Conservation (phyloP, 345 rosid genomes). For the Iberis pinnata region DNA sequence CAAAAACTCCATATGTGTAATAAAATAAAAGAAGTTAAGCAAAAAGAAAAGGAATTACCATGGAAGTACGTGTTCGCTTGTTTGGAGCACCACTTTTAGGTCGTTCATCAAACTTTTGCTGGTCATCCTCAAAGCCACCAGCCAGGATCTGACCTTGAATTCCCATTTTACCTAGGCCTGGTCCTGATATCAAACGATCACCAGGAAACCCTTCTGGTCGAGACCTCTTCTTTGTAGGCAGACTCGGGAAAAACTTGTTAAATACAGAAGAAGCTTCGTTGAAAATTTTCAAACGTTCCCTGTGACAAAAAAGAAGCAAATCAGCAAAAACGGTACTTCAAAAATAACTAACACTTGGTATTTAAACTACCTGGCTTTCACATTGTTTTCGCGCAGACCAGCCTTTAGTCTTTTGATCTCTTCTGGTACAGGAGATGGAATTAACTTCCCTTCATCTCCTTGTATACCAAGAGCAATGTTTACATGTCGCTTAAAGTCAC, state of each 20-base stretch:
- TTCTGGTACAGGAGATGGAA: constrained; percentile 47
- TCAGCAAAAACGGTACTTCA: constrained; percentile 23
- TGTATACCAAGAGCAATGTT: constrained; percentile 65
- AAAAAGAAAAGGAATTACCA: constrained; percentile 39
- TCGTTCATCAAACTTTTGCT: constrained; percentile 66
- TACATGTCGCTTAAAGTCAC: constrained; percentile 57
- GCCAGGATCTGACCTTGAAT: constrained; percentile 48
- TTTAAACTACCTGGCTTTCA: constrained; percentile 73
- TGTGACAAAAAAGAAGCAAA: constrained; percentile 40
- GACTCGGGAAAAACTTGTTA: constrained; percentile 62
- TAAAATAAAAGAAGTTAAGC: neutral
- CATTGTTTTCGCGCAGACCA: constrained; percentile 54
- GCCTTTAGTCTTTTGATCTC: constrained; percentile 62
- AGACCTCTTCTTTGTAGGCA: constrained; percentile 78
- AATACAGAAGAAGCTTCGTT: constrained; percentile 72
- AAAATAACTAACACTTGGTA: constrained; percentile 16
- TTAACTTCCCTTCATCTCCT: constrained; percentile 64
- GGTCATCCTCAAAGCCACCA: constrained; percentile 65
- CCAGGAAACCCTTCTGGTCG: constrained; percentile 59
- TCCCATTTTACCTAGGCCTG: constrained; percentile 64
- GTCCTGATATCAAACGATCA: constrained; percentile 52
- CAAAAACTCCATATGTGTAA: constrained; percentile 1
- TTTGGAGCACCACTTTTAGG: constrained; percentile 57
- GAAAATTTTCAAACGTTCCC: constrained; percentile 71
- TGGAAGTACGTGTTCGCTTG: constrained; percentile 87